Base-by-base conservation (phyloP, 2,329 filamentous ascomycete genomes). In the Stachybotrys echinatus region DNA sequence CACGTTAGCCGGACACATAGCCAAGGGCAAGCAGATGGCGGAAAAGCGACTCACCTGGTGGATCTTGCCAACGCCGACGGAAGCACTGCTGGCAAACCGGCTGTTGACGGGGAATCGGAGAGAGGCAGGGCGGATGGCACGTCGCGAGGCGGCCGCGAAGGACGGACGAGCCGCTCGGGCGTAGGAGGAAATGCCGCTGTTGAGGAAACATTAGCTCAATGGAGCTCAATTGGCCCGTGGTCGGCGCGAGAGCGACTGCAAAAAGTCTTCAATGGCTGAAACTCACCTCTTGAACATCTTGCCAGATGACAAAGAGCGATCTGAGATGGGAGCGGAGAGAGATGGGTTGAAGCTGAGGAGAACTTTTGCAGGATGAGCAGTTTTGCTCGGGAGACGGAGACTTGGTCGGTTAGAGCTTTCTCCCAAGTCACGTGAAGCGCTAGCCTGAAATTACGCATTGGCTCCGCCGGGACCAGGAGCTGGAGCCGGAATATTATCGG, bases 231-330 rank as follows among this genome's bases (percentile, higher is more conserved):
- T 76, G 71, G 50, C 52, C 55, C 55, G 49, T 22, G 54, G 50
- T 50, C 45, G 48, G 50, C 53, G 48, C 54, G 43, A 55, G 58
- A 55, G 54, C 51, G 51, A 52, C 52, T 48, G 55, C 61, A 64
- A 65, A 60, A 48, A 58, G 44, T 37, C 54, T 68, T 48, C 54
- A 59, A 52, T 54, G 61, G 54, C 56, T 53, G 54, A 50, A 65
- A 81, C 84, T 74, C 74, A 89, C 86, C 85, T 88, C 85, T 88
- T 88, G 78, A 88, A 86, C 86, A 89, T 89, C 83, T 80, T 88
- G 79, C 73, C 74, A 77, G 82, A 84, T 83, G 79, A 79, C 75
- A 74, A 76, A 81, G 79, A 81, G 80, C 79, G 76, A 76, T 79
- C 73, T 70, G 70, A 72, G 71, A 80, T 76, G 72, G 67, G 74